Evolutionary conservation across 306 rosid genomes (phyloP), one percentile per base, ranked within the genome.

Genomic region (Cucumis sativus): DNA sequence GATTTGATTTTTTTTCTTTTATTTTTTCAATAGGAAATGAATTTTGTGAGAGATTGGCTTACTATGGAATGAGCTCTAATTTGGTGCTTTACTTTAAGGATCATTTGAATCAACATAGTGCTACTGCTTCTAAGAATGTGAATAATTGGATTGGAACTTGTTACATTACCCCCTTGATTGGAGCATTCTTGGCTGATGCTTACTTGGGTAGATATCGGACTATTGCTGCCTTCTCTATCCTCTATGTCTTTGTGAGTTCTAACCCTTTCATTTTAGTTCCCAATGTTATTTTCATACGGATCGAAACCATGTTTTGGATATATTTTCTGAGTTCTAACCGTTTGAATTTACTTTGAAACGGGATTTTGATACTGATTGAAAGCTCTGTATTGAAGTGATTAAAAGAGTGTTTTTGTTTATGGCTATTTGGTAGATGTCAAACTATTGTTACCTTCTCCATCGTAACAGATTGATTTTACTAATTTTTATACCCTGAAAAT

Each of bases 151-250:
- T 58, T 28, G 80, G 80, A 28, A 77, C 80, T 17, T 77, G 80
- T 20, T 77, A 77, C 56, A 62, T 77, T 49, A 77, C 80, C 0
- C 80, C 80, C 18, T 39, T 77, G 56, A 47, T 77, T 10, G 80
- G 80, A 47, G 80, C 80, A 13, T 23, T 77, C n/a, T 23, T 77
- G 30, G 80, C 80, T 15, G 80, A 77, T 61, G 68, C 80, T 17
- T 77, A 77, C 28, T 77, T 43, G 62, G 80, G 80, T 21, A 18
- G 80, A 77, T 77, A 77, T 62, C 67, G 73, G 6, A 77, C 80
- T 5, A 77, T 77, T 30, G 80, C 80, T 62, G 15, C 33, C 70
- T 77, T 77, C 58, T 77, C 80, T 73, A 77, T 63, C 60, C 17
- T 77, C 69, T 77, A 77, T 51, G 56, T 77, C 7, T 6, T 77